Conservation (phyloP, 2,329 filamentous ascomycete genomes). For the Parascedosporium putredinis region DNA sequence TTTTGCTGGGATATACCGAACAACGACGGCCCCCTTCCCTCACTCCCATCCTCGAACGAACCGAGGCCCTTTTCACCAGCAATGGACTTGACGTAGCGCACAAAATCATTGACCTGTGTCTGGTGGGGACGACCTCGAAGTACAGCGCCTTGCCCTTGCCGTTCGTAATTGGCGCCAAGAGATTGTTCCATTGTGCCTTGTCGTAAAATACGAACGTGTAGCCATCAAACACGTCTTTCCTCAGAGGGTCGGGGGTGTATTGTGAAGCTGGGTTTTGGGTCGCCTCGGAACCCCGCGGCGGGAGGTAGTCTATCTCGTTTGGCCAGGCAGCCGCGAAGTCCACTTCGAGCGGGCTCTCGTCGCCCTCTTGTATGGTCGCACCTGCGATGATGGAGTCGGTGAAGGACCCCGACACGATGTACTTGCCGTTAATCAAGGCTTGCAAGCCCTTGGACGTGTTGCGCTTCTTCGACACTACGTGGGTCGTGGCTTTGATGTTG, state of each 20-base stretch:
- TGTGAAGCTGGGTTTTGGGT: constrained; percentile 55
- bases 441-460: constrained; percentile 84
- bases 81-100: constrained; percentile 63
- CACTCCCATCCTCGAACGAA: constrained; percentile 51
- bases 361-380: constrained; percentile 40
- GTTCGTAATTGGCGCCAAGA: constrained; percentile 64
- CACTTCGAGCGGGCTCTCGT: constrained; percentile 53
- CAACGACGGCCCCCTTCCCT: constrained; percentile 67
- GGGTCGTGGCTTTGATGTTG: constrained; percentile 61
- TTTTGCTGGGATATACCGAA: constrained; percentile 56
- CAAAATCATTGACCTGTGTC: constrained; percentile 65
- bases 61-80: constrained; percentile 65
- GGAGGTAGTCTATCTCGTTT: constrained; percentile 58
- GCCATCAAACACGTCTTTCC: constrained; percentile 68
- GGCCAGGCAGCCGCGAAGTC: constrained; percentile 80
- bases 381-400: constrained; percentile 60
- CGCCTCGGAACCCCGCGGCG: constrained; percentile 66
- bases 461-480: constrained; percentile 79
- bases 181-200: constrained; percentile 59
- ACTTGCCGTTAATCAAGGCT: constrained; percentile 70
- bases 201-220: constrained; percentile 87
- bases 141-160: constrained; percentile 75
- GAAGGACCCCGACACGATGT: constrained; percentile 65
- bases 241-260: constrained; percentile 58
- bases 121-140: constrained; percentile 47